Percentiles rank a stretch among this genome's conserved stretches.
Evolutionary conservation across 306 rosid genomes (phyloP).

Genomic region (Cucumis melo): DNA sequence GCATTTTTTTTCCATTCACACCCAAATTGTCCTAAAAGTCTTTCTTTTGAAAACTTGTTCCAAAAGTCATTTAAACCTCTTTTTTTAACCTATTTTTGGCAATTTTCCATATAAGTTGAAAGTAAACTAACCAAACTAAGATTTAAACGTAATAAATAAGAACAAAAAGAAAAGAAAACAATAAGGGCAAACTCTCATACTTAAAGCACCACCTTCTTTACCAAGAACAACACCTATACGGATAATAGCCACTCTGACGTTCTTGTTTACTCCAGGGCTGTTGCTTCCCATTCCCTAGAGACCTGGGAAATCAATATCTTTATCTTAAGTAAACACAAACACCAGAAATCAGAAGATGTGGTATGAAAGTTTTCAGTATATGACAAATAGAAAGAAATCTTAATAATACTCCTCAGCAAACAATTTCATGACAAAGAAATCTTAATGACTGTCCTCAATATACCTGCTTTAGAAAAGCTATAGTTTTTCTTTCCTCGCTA

Average conservation of each 20-base stretch:
- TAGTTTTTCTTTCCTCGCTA: too few relatives aligned
- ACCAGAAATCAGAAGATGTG: background rate
- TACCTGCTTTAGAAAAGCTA: too few relatives aligned
- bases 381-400: background rate
- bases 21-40: too few relatives aligned
- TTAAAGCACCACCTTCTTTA: conserved; percentile 96
- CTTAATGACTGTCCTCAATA: too few relatives aligned
- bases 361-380: background rate
- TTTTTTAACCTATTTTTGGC: too few relatives aligned
- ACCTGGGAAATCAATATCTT: conserved; percentile 37
- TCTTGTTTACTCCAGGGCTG: conserved; percentile 56
- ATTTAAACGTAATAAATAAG: too few relatives aligned
- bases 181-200: conserved; percentile 17
- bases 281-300: conserved; percentile 92
- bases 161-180: background rate
- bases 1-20: too few relatives aligned
- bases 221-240: conserved; percentile 99
- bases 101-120: too few relatives aligned
- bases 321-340: background rate
- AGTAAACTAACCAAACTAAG: background rate
- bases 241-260: conserved; percentile 65
- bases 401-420: background rate
- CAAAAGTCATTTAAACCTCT: too few relatives aligned
- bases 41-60: too few relatives aligned
- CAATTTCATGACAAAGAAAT: too few relatives aligned